Base-by-base conservation (phyloP, 116 monocot species). In the Dioscorea cayenensis region DNA sequence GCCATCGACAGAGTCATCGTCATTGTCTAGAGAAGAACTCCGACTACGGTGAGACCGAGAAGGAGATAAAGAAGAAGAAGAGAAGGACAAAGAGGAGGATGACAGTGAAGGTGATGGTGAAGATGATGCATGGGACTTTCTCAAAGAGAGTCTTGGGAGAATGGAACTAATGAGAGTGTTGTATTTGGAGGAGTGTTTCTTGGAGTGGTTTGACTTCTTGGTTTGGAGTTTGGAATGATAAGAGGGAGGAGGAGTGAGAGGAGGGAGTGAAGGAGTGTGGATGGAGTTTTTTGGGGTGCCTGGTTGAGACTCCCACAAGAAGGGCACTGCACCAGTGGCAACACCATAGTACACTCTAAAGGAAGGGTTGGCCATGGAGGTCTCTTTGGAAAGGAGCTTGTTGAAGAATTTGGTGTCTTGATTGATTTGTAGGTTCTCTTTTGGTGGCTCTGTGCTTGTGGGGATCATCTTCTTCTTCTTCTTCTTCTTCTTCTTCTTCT, bases 221-320 rank as follows among this genome's bases (percentile, higher is more conserved):
- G 50, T 6, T 27, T 65, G 36, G 59, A 16, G 20, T 28, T 36
- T 22, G 73, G 17, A 75, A 50, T 66, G 66, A 80, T 81, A 88
- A 52, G 90, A 90, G 0, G 90, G 92, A 10, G 95, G 91, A 28
- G 89, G 89, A 2, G 92, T 85, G 18, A 84, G 88, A 13, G 90
- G 91, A 50, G 80, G 87, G 13, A 81, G 81, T 25, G 73, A 16
- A 51, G 69, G 22, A 67, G 64, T 22, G 38, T 73, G 12, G 55
- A 32, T 22, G 65, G 71, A 2, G 75, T 85, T 9, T 71, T 95
- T 95, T 0, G 95, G 89, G 0, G 82, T 91, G 19, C 94, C 94
- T 12, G 94, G 94, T 27, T 77, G 82, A 2, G 94, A 94, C 71
- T 94, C 94, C 94, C 94, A 94, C 14, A 80, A 4, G 82, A 94